phyloP scores from a whole-genome alignment of 2,329 filamentous ascomycete genomes.

The Paecilomyces fulvus region DNA sequence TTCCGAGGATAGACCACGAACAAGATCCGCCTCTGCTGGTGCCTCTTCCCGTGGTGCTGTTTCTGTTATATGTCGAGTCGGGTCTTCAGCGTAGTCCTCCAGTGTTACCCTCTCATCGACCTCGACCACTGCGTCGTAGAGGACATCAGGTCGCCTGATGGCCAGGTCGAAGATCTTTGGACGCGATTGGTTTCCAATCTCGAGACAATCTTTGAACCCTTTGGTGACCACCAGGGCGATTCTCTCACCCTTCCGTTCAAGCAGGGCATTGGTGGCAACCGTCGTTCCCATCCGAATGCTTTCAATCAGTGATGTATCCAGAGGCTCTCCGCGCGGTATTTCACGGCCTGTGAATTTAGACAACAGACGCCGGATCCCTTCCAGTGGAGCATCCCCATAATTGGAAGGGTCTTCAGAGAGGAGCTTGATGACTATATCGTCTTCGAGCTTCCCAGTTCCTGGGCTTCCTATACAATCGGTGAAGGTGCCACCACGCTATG shows the following conservation, averaged over 20 bases:
- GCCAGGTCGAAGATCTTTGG: constrained; percentile 87
- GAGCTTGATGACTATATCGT: constrained; percentile 78
- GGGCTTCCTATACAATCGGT: constrained; percentile 30
- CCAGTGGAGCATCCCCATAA: constrained; percentile 82
- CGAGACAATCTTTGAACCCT: constrained; percentile 79
- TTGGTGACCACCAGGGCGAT: constrained; percentile 81
- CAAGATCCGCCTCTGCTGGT: constrained; percentile 45
- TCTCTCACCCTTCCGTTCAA: constrained; percentile 83
- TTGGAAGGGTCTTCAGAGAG: constrained; percentile 84
- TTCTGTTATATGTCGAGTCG: constrained; percentile 53
- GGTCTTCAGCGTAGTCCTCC: constrained; percentile 88
- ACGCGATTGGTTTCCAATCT: constrained; percentile 83
- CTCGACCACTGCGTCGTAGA: constrained; percentile 81
- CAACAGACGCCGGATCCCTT: constrained; percentile 81
- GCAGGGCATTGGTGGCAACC: constrained; percentile 82
- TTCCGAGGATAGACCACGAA: constrained; percentile 66
- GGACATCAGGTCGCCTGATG: constrained; percentile 75
- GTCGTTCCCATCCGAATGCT: constrained; percentile 95
- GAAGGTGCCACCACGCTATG: constrained; percentile 10
- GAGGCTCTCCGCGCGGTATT: constrained; percentile 67
- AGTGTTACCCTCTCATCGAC: constrained; percentile 84
- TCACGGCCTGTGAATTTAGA: constrained; percentile 65
- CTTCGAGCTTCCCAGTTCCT: constrained; percentile 55
- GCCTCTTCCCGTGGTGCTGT: constrained; percentile 28
- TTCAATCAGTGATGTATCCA: constrained; percentile 77